phyloP scores from a whole-genome alignment of 1,284 basidiomycete species.

The Rhodotorula sp. region DNA sequence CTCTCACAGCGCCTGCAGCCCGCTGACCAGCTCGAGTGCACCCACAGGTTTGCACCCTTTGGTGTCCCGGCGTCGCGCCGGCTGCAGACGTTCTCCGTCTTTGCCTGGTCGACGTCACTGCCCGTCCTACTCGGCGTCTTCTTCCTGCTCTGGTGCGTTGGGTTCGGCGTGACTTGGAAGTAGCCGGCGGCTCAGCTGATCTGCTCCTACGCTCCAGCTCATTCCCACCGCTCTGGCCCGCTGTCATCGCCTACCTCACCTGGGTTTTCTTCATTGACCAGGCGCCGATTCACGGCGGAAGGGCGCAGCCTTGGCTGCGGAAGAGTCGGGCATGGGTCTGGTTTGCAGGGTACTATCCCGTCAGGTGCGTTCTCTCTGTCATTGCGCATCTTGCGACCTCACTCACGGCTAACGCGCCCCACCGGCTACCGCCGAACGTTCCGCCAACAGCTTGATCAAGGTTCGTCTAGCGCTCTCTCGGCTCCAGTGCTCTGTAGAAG shows the following conservation, averaged over 20 bases:
- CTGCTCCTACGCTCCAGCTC: constrained; percentile 58
- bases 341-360: constrained; percentile 90
- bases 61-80: constrained; percentile 69
- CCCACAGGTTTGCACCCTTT: constrained; percentile 43
- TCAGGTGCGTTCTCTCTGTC: constrained; percentile 59
- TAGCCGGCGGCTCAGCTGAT: background rate
- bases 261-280: constrained; percentile 77
- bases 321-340: constrained; percentile 69
- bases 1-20: background rate
- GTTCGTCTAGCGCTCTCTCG: constrained; percentile 47
- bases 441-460: constrained; percentile 58
- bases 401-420: background rate
- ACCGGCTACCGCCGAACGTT: too few species aligned
- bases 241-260: constrained; percentile 73
- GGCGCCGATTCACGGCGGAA: constrained; percentile 73
- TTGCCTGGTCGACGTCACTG: constrained; percentile 78
- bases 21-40: background rate
- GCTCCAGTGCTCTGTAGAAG: background rate
- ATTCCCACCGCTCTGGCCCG: constrained; percentile 81
- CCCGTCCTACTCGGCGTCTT: constrained; percentile 68
- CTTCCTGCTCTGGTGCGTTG: constrained; percentile 71
- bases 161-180: constrained; percentile 2
- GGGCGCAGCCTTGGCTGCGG: constrained; percentile 74
- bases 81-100: constrained; percentile 61
- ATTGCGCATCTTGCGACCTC: too few species aligned